A percentile compares a stretch with the other conserved stretches of the same genome.
Conservation (phyloP, 169 alveolate genomes). For the Babesia bovis region DNA sequence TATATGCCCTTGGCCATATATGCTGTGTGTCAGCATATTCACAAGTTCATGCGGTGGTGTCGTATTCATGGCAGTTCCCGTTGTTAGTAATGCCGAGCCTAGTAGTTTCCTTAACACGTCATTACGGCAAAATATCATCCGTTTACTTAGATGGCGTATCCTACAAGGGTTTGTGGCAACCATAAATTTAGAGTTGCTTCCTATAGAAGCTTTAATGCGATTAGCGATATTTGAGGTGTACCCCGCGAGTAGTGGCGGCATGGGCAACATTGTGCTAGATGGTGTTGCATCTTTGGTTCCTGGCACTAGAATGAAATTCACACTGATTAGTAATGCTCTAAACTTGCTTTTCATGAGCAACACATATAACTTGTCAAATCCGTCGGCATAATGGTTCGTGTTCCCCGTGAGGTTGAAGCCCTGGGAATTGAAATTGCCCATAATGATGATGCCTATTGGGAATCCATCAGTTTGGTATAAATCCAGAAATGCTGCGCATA, state of each 20-base stretch:
- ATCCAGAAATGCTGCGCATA: conserved; percentile 54
- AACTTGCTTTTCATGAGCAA: conserved; percentile 40
- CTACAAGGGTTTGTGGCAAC: conserved; percentile 75
- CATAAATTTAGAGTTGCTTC: conserved; percentile 5
- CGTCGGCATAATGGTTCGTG: conserved; percentile 22
- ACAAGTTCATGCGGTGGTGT: conserved; percentile 34
- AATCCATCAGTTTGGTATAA: conserved; percentile 55
- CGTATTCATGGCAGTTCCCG: conserved; percentile 5
- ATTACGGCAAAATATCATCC: conserved; percentile 70
- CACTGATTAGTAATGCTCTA: conserved; percentile 31
- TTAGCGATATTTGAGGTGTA: conserved; percentile 59
- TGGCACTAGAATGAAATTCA: conserved; percentile 71
- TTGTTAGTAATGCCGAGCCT: conserved; percentile 58
- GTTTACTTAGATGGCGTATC: conserved; percentile 68
- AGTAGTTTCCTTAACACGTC: conserved; percentile 68
- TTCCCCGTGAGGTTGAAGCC: conserved; percentile 15
- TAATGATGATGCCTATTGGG: conserved; percentile 72
- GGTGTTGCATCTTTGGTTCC: conserved; percentile 75
- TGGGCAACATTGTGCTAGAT: conserved; percentile 67
- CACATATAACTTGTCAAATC: conserved; percentile 38
- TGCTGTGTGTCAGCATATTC: conserved; percentile 55
- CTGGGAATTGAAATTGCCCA: conserved; percentile 73
- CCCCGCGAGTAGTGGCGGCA: conserved; percentile 66
- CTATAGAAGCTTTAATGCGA: conserved; percentile 28
- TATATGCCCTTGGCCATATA: conserved; percentile 74